These are phyloP conservation scores for Ustilago crameri DNA, from an alignment of 1,284 basidiomycete species.

Conservation along the genomic window DNA sequence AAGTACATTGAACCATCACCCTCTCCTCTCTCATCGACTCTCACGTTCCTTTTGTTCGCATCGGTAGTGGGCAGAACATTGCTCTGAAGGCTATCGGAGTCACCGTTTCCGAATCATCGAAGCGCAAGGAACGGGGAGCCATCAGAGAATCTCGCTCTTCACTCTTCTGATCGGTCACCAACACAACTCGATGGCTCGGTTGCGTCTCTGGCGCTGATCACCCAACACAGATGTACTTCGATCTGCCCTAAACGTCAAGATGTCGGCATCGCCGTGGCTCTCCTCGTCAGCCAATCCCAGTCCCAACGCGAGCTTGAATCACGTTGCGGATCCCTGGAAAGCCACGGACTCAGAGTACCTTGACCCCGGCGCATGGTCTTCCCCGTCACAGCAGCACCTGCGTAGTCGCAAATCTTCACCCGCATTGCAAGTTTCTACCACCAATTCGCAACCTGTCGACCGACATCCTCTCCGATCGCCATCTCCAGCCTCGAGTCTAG, in stretches of 20 bases:
- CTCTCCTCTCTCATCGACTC: neutral
- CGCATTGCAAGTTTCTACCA: neutral
- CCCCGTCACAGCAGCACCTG: constrained; percentile 18
- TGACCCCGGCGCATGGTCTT: constrained; percentile 9
- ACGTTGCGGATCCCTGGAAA: constrained; percentile 20
- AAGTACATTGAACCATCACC: too few species aligned
- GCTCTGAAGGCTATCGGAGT: neutral
- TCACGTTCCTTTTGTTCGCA: neutral
- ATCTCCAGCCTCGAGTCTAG: constrained; percentile 16
- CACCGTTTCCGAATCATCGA: neutral
- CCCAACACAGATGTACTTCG: neutral
- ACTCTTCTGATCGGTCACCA: neutral
- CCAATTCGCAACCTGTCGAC: constrained; percentile 23
- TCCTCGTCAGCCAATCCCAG: constrained; percentile 5
- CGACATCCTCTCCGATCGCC: constrained; percentile 47
- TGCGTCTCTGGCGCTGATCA: constrained; percentile 6
- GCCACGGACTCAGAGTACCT: constrained; percentile 27
- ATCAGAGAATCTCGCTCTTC: neutral
- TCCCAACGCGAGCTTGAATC: constrained; percentile 4
- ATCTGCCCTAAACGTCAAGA: neutral
- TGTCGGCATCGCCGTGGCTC: constrained; percentile 34
- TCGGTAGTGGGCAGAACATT: neutral
- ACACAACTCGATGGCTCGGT: neutral
- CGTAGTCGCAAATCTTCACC: constrained; percentile 38
- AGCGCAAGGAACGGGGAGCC: neutral